These are phyloP conservation scores for Peniophora sp. DNA, from an alignment of 1,284 basidiomycete genomes.

Conservation along the genomic window DNA sequence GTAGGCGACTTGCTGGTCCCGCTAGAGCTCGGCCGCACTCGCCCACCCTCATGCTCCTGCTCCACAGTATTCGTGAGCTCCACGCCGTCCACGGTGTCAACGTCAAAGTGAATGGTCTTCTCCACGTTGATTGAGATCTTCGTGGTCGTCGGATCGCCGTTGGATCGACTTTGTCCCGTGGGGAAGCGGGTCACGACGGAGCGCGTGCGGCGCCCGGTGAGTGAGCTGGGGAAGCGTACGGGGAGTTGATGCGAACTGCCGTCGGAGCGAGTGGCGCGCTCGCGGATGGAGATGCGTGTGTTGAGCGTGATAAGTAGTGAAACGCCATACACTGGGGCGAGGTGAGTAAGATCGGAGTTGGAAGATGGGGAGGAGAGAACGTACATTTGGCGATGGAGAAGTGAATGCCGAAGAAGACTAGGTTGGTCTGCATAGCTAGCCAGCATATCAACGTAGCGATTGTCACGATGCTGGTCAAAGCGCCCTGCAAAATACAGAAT, in stretches of 20 bases:
- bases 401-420: neutral
- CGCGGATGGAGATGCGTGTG: neutral
- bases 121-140: slow-evolving; percentile 7
- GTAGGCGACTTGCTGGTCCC: too few relatives aligned
- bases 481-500: neutral
- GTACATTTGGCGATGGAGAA: neutral
- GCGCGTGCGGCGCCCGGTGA: neutral
- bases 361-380: neutral
- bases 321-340: neutral
- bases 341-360: neutral
- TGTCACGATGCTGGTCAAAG: neutral
- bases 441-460: neutral
- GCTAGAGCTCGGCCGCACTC: too few relatives aligned
- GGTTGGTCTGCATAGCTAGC: neutral
- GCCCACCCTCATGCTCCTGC: too few relatives aligned
- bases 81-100: slow-evolving; percentile 2
- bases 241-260: neutral
- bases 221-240: neutral
- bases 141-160: neutral
- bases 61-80: too few relatives aligned
- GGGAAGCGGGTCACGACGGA: neutral
- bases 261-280: neutral
- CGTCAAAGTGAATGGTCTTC: slow-evolving; percentile 7
- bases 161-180: neutral
- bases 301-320: neutral